phyloP scores from a whole-genome alignment of 2,329 filamentous ascomycete species.

The Sclerotinia subarctica region DNA sequence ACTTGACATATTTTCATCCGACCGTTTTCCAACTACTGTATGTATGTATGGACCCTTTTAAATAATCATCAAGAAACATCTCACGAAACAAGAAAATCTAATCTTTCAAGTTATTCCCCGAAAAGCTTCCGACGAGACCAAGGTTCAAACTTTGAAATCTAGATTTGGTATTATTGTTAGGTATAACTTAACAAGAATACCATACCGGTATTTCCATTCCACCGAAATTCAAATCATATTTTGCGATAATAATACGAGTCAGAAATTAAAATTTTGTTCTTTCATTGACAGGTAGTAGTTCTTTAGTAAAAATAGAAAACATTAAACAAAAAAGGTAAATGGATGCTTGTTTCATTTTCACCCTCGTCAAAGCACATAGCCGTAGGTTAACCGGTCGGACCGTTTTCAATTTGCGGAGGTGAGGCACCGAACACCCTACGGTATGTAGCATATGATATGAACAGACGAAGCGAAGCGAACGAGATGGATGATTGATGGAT shows the following conservation, averaged over 20 bases:
- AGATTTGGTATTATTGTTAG: background rate
- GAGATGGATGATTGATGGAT: background rate
- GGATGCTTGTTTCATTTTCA: background rate
- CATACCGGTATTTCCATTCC: too few relatives aligned
- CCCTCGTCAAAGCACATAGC: conserved; percentile 10
- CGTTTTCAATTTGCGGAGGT: conserved; percentile 9
- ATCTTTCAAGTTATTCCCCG: background rate
- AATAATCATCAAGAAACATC: background rate
- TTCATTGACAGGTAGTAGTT: too few relatives aligned
- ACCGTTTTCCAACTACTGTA: background rate
- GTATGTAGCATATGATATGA: conserved; percentile 5
- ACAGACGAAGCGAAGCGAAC: background rate
- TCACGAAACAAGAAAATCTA: conserved; percentile 6
- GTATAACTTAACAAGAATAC: background rate
- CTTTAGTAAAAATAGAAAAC: too few relatives aligned
- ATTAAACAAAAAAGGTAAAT: background rate
- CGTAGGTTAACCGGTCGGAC: conserved; percentile 7
- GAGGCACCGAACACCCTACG: conserved; percentile 6
- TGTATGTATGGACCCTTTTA: background rate
- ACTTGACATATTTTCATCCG: background rate
- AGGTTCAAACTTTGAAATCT: background rate
- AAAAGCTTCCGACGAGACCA: conserved; percentile 1
- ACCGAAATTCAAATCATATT: background rate
- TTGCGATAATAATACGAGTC: conserved; percentile 3
- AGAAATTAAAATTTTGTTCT: background rate